These are phyloP conservation scores for Potentilla sterilis DNA, from an alignment of 306 rosid genomes.

Conservation along the genomic window DNA sequence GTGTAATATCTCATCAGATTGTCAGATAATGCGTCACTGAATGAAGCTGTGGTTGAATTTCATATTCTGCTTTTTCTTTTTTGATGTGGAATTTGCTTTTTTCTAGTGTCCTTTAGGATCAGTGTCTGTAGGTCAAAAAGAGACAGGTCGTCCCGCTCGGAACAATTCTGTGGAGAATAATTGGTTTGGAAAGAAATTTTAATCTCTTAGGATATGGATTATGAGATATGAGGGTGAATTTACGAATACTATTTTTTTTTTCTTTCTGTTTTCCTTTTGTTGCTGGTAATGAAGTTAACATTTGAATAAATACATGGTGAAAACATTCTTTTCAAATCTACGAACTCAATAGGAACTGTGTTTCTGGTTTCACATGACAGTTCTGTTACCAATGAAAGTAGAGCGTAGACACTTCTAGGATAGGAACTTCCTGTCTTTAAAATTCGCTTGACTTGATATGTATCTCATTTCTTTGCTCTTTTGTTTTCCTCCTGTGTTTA, in stretches of 20 bases:
- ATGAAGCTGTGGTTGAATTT: not conserved
- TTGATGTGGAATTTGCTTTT: not conserved
- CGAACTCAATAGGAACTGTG: not conserved
- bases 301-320: not conserved
- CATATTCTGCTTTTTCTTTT: not conserved
- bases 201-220: not conserved
- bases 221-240: no score
- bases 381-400: not conserved
- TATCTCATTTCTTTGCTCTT: not conserved
- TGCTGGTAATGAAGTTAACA: not conserved
- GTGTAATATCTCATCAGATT: not conserved
- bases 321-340: not conserved
- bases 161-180: not conserved
- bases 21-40: not conserved
- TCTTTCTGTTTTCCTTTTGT: no score
- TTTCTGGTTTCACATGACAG: not conserved
- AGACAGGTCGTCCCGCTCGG: not conserved
- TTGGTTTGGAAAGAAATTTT: not conserved
- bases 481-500: not conserved
- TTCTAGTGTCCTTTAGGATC: not conserved
- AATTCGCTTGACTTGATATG: not conserved
- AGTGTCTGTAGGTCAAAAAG: not conserved
- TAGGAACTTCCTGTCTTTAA: not conserved
- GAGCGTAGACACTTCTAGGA: no score
- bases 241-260: not conserved